Conservation (phyloP, 129 eudicot genomes). For the Glebionis coronaria region DNA sequence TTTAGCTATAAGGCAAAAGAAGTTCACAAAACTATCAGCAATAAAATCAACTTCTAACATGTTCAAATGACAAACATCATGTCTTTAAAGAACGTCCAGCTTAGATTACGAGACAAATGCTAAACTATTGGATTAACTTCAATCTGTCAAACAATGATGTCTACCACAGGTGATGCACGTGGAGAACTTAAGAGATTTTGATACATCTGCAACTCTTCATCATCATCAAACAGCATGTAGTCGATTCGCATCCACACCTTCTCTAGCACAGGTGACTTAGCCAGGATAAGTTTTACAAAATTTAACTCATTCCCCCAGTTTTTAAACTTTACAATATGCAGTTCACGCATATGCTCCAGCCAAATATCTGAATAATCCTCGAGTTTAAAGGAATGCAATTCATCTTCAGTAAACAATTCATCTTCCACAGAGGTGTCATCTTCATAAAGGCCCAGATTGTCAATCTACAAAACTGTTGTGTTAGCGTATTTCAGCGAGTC, state of each 20-base stretch:
- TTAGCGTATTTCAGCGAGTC: background rate
- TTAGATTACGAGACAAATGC: too few relatives aligned
- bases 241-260: background rate
- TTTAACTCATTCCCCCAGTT: background rate
- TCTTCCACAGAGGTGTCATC: background rate
- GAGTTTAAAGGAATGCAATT: background rate
- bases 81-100: too few relatives aligned
- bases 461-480: background rate
- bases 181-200: background rate
- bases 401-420: background rate
- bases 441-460: background rate
- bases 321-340: background rate
- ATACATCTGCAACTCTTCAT: background rate
- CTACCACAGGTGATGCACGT: background rate
- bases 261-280: background rate
- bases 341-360: background rate
- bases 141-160: background rate
- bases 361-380: background rate
- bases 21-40: background rate
- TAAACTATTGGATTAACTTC: background rate
- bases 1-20: background rate
- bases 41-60: background rate
- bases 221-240: background rate
- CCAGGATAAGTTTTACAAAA: background rate
- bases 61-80: too few relatives aligned